phyloP scores from a whole-genome alignment of 163 green algal species.

The Coccomyxa subellipsoidea region DNA sequence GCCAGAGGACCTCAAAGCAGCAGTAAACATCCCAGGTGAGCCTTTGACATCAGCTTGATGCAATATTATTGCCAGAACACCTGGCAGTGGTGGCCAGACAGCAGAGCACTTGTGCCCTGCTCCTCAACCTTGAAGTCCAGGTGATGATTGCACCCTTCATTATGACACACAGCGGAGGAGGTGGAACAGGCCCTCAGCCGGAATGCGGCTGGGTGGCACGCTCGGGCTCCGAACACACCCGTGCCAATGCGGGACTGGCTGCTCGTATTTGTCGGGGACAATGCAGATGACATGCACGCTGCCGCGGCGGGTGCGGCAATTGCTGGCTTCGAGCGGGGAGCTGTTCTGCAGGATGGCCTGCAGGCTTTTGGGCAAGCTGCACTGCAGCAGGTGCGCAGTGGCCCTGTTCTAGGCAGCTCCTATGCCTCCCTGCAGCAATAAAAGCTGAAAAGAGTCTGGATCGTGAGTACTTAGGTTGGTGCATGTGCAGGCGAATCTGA shows the following conservation, averaged over 20 bases:
- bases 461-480: neutral
- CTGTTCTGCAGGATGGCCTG: conserved; percentile 24
- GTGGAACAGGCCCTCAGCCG: neutral
- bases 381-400: conserved; percentile 1
- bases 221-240: neutral
- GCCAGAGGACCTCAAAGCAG: conserved; percentile 9
- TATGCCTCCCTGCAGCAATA: no score
- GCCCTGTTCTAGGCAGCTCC: neutral
- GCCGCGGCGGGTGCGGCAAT: conserved; percentile 22
- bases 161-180: neutral
- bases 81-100: no score
- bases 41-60: neutral
- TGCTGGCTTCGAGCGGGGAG: conserved; percentile 14
- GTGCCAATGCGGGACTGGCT: conserved; percentile 11
- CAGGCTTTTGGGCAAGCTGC: neutral
- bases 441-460: no score
- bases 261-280: conserved; percentile 29
- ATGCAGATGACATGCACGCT: neutral
- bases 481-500: conserved; percentile 31
- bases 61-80: no score
- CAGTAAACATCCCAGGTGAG: conserved; percentile 2
- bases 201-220: conserved; percentile 2
- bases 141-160: neutral
- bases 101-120: no score
- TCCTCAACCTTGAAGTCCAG: no score